These are phyloP conservation scores for Paecilomyces dactylethromorphus DNA, from an alignment of 2,329 filamentous ascomycete genomes.

Conservation along the genomic window DNA sequence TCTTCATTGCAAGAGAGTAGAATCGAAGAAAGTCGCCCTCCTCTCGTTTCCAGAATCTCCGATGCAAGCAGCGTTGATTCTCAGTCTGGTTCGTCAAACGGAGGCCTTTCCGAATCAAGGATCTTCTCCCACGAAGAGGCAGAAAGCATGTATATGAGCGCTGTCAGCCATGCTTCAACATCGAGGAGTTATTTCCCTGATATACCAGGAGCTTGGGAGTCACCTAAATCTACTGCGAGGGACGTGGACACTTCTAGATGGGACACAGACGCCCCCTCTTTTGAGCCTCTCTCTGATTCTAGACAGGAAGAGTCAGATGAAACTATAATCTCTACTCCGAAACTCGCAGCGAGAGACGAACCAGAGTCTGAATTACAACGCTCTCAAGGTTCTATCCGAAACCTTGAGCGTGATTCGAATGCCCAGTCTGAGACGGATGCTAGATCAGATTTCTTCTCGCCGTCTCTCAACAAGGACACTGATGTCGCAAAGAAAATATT, in stretches of 20 bases:
- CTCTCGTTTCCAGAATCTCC: constrained; percentile 5
- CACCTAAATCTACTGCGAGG: constrained; percentile 14
- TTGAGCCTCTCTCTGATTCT: background rate
- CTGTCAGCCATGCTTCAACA: constrained; percentile 41
- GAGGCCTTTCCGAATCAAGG: constrained; percentile 40
- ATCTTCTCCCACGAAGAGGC: constrained; percentile 44
- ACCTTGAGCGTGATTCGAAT: constrained; percentile 6
- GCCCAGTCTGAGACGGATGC: constrained; percentile 3
- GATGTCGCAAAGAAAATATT: constrained; percentile 30
- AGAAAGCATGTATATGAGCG: constrained; percentile 51
- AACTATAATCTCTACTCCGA: constrained; percentile 21
- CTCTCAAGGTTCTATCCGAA: constrained; percentile 1
- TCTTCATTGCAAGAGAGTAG: background rate
- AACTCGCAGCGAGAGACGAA: constrained; percentile 14
- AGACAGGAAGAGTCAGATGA: constrained; percentile 10
- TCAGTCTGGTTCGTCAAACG: constrained; percentile 15
- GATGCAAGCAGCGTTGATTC: constrained; percentile 18
- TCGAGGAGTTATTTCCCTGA: constrained; percentile 21
- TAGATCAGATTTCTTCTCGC: constrained; percentile 9
- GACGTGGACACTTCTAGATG: constrained; percentile 3
- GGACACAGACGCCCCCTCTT: constrained; percentile 1
- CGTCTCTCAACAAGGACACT: constrained; percentile 13
- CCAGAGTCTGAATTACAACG: background rate
- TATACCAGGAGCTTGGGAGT: constrained; percentile 40
- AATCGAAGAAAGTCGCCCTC: background rate